Evolutionary conservation across 202 grass and related monocot species (phyloP).

Genomic region (Schoenoplectus tabernaemontani): DNA sequence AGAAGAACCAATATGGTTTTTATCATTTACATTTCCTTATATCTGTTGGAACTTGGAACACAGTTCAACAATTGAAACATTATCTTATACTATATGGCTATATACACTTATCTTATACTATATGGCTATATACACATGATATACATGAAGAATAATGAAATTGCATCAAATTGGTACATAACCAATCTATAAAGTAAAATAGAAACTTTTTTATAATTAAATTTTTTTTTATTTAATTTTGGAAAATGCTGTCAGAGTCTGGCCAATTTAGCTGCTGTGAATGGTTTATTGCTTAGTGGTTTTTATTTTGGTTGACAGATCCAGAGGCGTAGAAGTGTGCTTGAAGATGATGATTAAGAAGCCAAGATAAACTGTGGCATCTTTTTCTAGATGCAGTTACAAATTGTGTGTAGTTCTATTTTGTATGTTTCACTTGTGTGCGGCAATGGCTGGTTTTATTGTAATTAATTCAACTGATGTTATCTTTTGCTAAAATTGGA

Average conservation of each 20-base stretch:
- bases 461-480: not conserved
- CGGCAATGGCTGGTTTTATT: not conserved
- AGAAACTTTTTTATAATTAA: too few relatives aligned
- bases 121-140: not conserved
- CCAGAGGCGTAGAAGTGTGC: slow-evolving; percentile 85
- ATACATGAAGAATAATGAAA: too few relatives aligned
- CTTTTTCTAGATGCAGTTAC: not conserved
- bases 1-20: not conserved
- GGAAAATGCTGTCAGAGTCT: not conserved
- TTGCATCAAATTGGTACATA: not conserved
- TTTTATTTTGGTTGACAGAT: slow-evolving; percentile 45
- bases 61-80: not conserved
- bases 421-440: not conserved
- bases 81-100: too few relatives aligned
- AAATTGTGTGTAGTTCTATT: not conserved
- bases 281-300: not conserved
- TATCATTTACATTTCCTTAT: not conserved
- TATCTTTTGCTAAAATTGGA: not conserved
- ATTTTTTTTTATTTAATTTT: not conserved
- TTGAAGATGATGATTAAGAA: slow-evolving; percentile 84
- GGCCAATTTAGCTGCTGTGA: not conserved
- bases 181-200: not conserved
- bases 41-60: too few relatives aligned
- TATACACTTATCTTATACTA: too few relatives aligned
- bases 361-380: not conserved